Percentiles rank a stretch among this genome's conserved stretches.
phyloP scores from a whole-genome alignment of 1,284 basidiomycete genomes.

The Austropuccinia psidii region DNA sequence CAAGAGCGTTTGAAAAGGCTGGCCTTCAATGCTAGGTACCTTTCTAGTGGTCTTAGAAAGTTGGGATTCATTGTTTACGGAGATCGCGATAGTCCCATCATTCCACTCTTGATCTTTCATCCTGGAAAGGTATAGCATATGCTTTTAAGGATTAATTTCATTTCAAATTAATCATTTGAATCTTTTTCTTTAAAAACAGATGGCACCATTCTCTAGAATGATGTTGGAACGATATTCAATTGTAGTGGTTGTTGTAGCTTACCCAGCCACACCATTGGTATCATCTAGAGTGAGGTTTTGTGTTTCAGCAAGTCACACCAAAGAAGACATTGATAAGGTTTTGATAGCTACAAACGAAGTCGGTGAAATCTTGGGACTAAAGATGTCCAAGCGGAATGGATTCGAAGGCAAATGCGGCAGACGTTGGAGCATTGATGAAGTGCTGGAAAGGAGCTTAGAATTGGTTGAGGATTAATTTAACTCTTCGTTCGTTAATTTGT shows the following conservation, averaged over 20 bases:
- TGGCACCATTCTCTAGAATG: neutral
- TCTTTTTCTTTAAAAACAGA: neutral
- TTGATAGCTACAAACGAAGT: conserved; percentile 86
- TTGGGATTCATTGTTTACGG: conserved; percentile 97
- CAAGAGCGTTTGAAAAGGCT: conserved; percentile 70
- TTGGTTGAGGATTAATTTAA: neutral
- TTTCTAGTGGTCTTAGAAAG: conserved; percentile 75
- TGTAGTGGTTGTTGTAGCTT: conserved; percentile 46
- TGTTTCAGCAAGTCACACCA: conserved; percentile 87
- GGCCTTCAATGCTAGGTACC: conserved; percentile 91
- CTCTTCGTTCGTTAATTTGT: neutral
- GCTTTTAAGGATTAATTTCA: neutral
- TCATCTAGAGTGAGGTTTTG: conserved; percentile 89
- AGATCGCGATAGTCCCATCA: conserved; percentile 80
- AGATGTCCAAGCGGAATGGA: conserved; percentile 54
- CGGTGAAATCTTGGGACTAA: conserved; percentile 73
- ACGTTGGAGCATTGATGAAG: neutral
- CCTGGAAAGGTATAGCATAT: conserved; percentile 78
- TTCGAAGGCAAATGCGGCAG: neutral
- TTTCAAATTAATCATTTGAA: conserved; percentile 43
- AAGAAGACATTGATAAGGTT: conserved; percentile 85
- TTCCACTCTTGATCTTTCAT: conserved; percentile 86
- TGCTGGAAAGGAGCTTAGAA: neutral
- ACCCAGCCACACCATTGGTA: conserved; percentile 81
- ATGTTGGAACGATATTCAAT: conserved; percentile 38